Base-by-base conservation (phyloP, 2,329 filamentous ascomycete genomes). In the Cercospora berteroae region DNA sequence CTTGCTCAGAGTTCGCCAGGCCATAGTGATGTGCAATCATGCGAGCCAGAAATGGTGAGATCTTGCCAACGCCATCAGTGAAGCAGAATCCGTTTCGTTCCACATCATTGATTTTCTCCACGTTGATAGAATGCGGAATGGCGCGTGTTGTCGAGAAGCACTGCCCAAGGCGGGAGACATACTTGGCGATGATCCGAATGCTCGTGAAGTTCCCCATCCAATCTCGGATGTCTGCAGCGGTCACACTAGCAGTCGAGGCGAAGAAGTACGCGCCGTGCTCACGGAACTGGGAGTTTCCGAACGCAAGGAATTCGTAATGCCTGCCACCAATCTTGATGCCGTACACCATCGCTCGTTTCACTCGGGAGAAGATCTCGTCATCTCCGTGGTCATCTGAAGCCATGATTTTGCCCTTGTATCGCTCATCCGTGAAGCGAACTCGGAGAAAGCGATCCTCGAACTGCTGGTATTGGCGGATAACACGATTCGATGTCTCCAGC, bases 201-300 rank as follows among this genome's bases (percentile, higher is more conserved):
- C 93, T 87, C 13, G 83, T 84, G 74, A 99, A 96, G 13, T 90
- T 82, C 0, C 95, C 95, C 90, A 98, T 96, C 87, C 91, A 94
- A 33, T 83, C 78, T 4, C 94, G 90, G 66, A 99, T 97, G 60
- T 89, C 84, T 18, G 90, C 86, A 63, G 92, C 92, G 1, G 87
- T 90, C 7, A 91, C 76, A 64, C 87, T 82, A 0, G 86, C 81
- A 0, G 87, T 88, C 0, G 91, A 86, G 4, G 92, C 90, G 77
- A 98, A 98, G 79, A 99, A 97, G 76, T 95, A 98, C 0, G 92
- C 94, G 0, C 94, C 91, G 72, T 94, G 89, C 75, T 98, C 94
- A 61, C 94, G 88, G 67, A 99, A 91, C 74, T 99, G 95, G 0
- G 95, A 97, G 78, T 95, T 98, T 0, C 95, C 94, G 80, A 94